These are phyloP conservation scores for Lotus japonicus DNA, from an alignment of 306 rosid species.

Conservation along the genomic window DNA sequence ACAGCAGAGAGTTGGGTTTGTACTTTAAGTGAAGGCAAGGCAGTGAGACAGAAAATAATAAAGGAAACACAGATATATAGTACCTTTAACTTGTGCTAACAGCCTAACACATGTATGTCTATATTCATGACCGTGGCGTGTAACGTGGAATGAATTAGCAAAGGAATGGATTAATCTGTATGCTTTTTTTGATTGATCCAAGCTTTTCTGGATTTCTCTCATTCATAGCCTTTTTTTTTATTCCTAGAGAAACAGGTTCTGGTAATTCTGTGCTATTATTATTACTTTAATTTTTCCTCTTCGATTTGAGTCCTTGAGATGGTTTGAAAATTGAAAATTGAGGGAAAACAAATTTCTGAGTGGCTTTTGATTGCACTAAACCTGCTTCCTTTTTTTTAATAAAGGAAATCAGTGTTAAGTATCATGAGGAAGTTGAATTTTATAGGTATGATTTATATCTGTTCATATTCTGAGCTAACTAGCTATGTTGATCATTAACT, in stretches of 20 bases:
- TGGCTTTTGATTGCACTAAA: too few species aligned
- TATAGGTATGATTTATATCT: neutral
- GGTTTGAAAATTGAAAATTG: neutral
- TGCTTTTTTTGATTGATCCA: too few species aligned
- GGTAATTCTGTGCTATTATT: neutral
- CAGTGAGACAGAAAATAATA: too few species aligned
- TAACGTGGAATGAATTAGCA: too few species aligned
- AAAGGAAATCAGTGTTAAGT: neutral
- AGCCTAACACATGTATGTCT: too few species aligned
- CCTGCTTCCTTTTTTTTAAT: too few species aligned
- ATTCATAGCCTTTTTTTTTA: neutral
- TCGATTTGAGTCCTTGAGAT: neutral
- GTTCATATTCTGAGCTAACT: constrained; percentile 1
- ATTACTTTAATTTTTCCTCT: neutral
- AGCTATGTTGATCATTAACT: constrained; percentile 2
- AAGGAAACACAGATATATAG: too few species aligned
- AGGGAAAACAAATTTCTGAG: neutral
- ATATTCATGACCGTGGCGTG: too few species aligned
- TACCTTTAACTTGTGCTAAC: too few species aligned
- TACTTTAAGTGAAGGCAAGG: too few species aligned
- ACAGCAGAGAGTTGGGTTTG: too few species aligned
- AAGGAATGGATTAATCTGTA: too few species aligned
- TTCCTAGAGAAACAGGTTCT: neutral
- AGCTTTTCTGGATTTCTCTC: neutral
- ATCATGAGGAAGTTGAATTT: neutral